Percentiles rank a stretch among this genome's conserved stretches.
These are phyloP conservation scores for Lachnum nothofagi DNA, from an alignment of 2,329 filamentous ascomycete species.

Conservation along the genomic window DNA sequence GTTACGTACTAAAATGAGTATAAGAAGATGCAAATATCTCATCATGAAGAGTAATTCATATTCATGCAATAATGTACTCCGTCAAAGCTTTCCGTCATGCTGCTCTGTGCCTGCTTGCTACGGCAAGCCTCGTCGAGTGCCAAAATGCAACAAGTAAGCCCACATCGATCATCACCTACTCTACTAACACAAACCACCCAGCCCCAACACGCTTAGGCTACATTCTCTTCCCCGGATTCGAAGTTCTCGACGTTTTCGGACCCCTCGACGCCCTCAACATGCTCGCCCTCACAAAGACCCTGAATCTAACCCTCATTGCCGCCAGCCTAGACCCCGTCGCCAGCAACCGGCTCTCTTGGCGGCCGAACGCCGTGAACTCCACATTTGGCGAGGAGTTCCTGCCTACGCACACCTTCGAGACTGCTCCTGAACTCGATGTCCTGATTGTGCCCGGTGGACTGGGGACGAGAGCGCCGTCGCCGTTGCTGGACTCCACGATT, in stretches of 20 bases:
- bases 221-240: slow-evolving; percentile 37
- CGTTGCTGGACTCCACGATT: slow-evolving; percentile 33
- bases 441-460: slow-evolving; percentile 61
- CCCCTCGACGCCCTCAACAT: slow-evolving; percentile 30
- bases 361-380: slow-evolving; percentile 11
- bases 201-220: slow-evolving; percentile 35
- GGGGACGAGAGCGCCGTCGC: slow-evolving; percentile 40
- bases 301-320: slow-evolving; percentile 29
- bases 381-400: slow-evolving; percentile 11
- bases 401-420: slow-evolving; percentile 21
- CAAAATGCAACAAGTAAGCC: too few species aligned
- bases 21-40: too few species aligned
- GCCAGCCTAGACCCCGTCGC: slow-evolving; percentile 24
- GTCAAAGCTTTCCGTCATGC: too few species aligned
- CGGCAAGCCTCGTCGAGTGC: too few species aligned
- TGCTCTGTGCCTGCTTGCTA: too few species aligned
- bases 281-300: slow-evolving; percentile 16
- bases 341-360: slow-evolving; percentile 10
- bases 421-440: slow-evolving; percentile 22
- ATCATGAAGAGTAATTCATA: too few species aligned
- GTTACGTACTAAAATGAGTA: too few species aligned
- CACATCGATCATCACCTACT: too few species aligned
- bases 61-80: too few species aligned
- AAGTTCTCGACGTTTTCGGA: slow-evolving; percentile 32
- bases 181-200: not conserved